Evolutionary conservation across 495 filamentous ascomycete genomes (phyloP).

Genomic region (Baudoinia panamericana): DNA sequence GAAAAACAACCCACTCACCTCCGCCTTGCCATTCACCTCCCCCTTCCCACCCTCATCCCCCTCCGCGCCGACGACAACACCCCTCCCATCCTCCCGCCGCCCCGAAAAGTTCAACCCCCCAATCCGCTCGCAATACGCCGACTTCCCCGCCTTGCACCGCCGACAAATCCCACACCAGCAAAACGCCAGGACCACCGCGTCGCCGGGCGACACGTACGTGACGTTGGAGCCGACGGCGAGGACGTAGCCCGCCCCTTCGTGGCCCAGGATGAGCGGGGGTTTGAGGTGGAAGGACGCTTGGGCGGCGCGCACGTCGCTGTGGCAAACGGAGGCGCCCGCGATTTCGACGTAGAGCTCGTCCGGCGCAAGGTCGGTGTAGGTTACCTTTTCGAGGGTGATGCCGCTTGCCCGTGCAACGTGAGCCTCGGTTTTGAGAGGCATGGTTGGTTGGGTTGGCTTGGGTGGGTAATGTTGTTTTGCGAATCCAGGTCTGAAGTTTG

Average conservation of each 20-base stretch:
- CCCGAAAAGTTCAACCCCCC: slow-evolving; percentile 8
- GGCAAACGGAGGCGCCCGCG: slow-evolving; percentile 11
- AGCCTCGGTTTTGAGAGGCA: slow-evolving; percentile 10
- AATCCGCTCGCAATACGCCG: slow-evolving; percentile 13
- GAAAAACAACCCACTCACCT: slow-evolving; percentile 14
- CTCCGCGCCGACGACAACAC: slow-evolving; percentile 1
- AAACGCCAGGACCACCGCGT: slow-evolving; percentile 11
- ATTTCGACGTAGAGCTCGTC: slow-evolving; percentile 12
- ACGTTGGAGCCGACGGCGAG: slow-evolving; percentile 7
- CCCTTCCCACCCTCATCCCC: too few relatives aligned
- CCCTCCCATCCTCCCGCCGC: slow-evolving; percentile 1
- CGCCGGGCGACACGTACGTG: slow-evolving; percentile 10
- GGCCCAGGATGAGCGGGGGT: slow-evolving; percentile 16
- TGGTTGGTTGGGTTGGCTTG: too few relatives aligned
- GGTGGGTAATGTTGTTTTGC: neutral
- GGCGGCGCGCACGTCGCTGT: slow-evolving; percentile 11
- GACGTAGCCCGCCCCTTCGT: slow-evolving; percentile 14
- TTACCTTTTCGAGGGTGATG: slow-evolving; percentile 10
- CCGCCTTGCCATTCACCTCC: too few relatives aligned
- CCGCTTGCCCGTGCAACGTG: slow-evolving; percentile 6
- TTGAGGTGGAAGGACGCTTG: slow-evolving; percentile 11
- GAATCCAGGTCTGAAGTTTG: neutral
- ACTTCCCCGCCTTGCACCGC: slow-evolving; percentile 6
- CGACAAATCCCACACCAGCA: slow-evolving; percentile 8
- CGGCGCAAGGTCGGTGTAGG: slow-evolving; percentile 6